Conservation (phyloP, 169 alveolate genomes). For the Theileria orientalis region DNA sequence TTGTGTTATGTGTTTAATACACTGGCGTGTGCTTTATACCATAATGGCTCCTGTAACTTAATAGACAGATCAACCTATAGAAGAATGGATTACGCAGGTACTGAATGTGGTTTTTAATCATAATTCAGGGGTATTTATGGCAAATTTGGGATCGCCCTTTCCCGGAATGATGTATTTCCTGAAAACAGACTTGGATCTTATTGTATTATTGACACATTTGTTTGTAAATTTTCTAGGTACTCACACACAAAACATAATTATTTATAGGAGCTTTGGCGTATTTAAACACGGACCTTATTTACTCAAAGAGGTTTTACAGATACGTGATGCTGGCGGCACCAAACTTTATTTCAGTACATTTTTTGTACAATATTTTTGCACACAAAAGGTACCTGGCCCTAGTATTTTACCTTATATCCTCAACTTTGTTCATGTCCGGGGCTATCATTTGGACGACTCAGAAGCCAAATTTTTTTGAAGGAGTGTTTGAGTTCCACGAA, state of each 20-base stretch:
- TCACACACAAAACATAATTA: too few relatives aligned
- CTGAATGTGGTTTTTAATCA: not conserved
- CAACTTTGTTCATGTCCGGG: conserved; percentile 34
- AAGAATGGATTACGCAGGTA: not conserved
- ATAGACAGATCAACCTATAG: too few relatives aligned
- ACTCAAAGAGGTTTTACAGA: too few relatives aligned
- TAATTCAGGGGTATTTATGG: conserved; percentile 63
- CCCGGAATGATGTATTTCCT: conserved; percentile 45
- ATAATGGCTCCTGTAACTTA: too few relatives aligned
- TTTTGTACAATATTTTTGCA: too few relatives aligned
- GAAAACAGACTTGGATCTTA: conserved; percentile 24
- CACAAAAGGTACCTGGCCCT: too few relatives aligned
- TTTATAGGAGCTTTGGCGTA: too few relatives aligned
- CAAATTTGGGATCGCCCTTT: conserved; percentile 66
- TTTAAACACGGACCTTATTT: too few relatives aligned
- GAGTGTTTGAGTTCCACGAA: not conserved
- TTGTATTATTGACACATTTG: conserved; percentile 42
- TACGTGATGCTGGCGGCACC: too few relatives aligned
- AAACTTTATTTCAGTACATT: too few relatives aligned
- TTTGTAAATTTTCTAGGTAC: not conserved
- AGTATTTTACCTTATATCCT: not conserved
- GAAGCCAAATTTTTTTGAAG: not conserved
- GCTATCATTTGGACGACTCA: not conserved
- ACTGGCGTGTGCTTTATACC: too few relatives aligned
- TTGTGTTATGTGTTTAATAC: too few relatives aligned